Percentiles rank a stretch among this genome's conserved stretches.
Evolutionary conservation across 768 basidiomycete species (phyloP).

Genomic region (Fomitopsis pulvina): DNA sequence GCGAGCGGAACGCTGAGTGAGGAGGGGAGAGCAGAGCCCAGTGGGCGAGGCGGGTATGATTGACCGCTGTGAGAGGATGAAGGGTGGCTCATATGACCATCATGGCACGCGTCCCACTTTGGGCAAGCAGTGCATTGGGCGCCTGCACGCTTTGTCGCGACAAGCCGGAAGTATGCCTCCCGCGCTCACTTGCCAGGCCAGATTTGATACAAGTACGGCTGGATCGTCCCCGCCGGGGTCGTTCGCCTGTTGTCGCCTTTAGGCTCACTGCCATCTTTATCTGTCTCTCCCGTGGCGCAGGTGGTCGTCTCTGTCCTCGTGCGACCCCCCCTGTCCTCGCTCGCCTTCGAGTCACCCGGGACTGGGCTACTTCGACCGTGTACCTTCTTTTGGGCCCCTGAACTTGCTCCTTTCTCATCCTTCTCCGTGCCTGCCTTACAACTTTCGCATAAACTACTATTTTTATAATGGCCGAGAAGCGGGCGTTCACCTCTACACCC

Average conservation of each 20-base stretch:
- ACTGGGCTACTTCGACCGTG: constrained; percentile 2
- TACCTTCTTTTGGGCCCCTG: constrained; percentile 2
- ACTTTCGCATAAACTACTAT: constrained; percentile 20
- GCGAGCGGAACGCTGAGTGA: too few relatives aligned
- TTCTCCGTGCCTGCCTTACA: constrained; percentile 20
- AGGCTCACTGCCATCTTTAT: constrained; percentile 14
- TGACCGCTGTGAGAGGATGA: constrained; percentile 24
- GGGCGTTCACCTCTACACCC: constrained; percentile 15
- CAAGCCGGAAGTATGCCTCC: constrained; percentile 15
- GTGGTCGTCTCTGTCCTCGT: neutral
- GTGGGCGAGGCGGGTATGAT: constrained; percentile 21
- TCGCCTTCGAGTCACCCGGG: neutral
- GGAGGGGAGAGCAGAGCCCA: too few relatives aligned
- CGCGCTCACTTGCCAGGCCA: neutral
- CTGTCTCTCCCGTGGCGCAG: constrained; percentile 6
- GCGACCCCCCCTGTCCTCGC: neutral
- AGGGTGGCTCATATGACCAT: constrained; percentile 12
- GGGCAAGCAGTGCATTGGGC: constrained; percentile 8
- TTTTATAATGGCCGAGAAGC: constrained; percentile 28
- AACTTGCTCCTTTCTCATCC: constrained; percentile 7
- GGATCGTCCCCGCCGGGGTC: constrained; percentile 10
- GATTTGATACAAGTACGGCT: constrained; percentile 17
- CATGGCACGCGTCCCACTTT: constrained; percentile 8
- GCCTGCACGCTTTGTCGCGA: constrained; percentile 11
- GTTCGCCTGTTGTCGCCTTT: constrained; percentile 13